Conservation (phyloP, 139 green algal species). For the Tetradesmus obliquus region DNA sequence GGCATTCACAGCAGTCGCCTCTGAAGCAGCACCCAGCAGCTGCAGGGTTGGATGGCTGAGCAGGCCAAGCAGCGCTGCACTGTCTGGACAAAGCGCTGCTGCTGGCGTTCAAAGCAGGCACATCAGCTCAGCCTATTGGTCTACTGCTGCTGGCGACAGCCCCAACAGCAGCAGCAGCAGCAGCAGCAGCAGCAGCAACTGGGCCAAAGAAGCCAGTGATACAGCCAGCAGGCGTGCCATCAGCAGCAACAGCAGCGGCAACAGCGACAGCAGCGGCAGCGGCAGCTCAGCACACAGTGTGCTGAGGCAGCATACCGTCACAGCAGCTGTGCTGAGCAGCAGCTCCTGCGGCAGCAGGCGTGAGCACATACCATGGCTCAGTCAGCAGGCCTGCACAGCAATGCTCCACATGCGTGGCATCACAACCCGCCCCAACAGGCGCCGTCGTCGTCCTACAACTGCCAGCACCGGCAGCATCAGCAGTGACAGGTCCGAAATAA, state of each 20-base stretch:
- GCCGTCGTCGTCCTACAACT: background rate
- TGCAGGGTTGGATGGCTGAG: background rate
- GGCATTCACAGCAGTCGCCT: background rate
- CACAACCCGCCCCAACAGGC: background rate
- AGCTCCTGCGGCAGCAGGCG: background rate
- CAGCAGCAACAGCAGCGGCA: slow-evolving; percentile 2
- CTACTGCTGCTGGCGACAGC: background rate
- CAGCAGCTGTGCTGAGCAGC: background rate
- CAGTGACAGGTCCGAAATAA: background rate
- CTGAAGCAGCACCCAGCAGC: background rate
- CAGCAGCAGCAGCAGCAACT: background rate
- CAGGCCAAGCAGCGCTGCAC: background rate
- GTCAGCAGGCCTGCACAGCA: background rate
- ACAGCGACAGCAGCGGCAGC: background rate
- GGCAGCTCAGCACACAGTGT: background rate
- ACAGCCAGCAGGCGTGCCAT: background rate
- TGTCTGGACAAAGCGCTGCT: background rate
- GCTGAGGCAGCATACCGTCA: background rate
- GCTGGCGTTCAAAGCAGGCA: background rate
- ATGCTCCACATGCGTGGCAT: background rate
- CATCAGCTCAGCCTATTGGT: background rate
- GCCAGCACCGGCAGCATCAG: slow-evolving; percentile 21
- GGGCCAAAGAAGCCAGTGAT: background rate
- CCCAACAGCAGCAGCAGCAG: background rate
- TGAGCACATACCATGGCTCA: background rate